Evolutionary conservation across 352 stramenopile genomes (phyloP), one percentile per base, ranked within the genome.

Genomic region (Phytopythium oedochilum): DNA sequence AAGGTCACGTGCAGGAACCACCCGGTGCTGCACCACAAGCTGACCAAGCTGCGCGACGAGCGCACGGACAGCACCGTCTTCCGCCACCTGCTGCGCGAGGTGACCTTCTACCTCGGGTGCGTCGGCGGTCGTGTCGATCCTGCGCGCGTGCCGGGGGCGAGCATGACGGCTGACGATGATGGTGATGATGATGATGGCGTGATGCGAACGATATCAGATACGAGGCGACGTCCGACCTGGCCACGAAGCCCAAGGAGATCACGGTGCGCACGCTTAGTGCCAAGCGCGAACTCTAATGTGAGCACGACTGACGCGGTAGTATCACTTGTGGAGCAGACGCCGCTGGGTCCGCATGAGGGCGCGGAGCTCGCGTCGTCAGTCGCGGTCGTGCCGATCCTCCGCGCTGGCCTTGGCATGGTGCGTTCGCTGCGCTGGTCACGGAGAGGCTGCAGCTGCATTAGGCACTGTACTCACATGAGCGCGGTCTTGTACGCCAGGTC

Each of bases 21-120:
- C 71, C 91, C 92, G 1, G 88, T 99, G 34, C 71, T 98, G 22
- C 75, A 83, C 26, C 94, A 99, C 75, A 99, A 99, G 74, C 86
- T 99, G 48, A 98, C 91, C 20, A 96, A 98, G 60, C 83, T 99
- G 31, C 91, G 97, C n/a, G 92, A 97, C 43, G 94, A 96, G 46
- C 79, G 83, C 61, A 99, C 96, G 0, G 78, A 88, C 44, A 91
- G 91, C 53, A 89, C 81, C 40, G 76, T 97, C 15, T 99, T 99
- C 67, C 94, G 97, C 55, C 71, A 94, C 52, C 69, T 98, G n/a
- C 74, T 99, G 51, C 89, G 94, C 43, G 96, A 99, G 81, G 88
- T 99, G 44, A 99, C 96, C 28, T 98, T 98, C 61, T 98, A 99
- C 64, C 73, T 99, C 20, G 97, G 94, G 65, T 99, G 86, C 60